Conservation (phyloP, 768 basidiomycete species). For the Lentinula boryana region DNA sequence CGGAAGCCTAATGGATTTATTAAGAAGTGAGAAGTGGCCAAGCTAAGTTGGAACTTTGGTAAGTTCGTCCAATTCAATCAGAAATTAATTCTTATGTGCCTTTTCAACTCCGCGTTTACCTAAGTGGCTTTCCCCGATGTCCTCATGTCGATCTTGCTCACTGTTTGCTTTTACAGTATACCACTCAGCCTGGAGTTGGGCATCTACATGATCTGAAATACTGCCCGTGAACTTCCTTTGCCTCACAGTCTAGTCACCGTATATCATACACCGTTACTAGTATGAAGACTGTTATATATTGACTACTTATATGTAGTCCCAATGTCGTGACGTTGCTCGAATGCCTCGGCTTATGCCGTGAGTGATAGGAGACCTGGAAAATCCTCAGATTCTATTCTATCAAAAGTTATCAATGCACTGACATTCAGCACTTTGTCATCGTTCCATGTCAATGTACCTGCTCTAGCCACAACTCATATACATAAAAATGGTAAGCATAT, state of each 20-base stretch:
- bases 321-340: neutral
- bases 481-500: too few relatives aligned
- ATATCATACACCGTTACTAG: too few relatives aligned
- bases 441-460: too few relatives aligned
- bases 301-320: neutral
- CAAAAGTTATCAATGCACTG: too few relatives aligned
- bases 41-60: neutral
- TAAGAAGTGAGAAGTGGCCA: neutral
- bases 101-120: neutral
- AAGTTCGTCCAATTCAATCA: neutral
- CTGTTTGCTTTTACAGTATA: neutral
- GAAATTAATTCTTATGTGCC: neutral
- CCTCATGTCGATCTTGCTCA: too few relatives aligned
- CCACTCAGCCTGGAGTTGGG: neutral
- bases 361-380: too few relatives aligned
- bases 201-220: too few relatives aligned
- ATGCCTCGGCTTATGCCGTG: neutral
- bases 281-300: too few relatives aligned
- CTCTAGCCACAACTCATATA: too few relatives aligned
- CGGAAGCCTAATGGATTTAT: neutral
- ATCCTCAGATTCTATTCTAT: neutral
- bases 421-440: too few relatives aligned
- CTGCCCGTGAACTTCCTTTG: too few relatives aligned
- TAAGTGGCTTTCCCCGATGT: neutral
- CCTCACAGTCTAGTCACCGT: too few relatives aligned